Evolutionary conservation across 768 basidiomycete species (phyloP).

Genomic region (Tricholoma saponaceum): DNA sequence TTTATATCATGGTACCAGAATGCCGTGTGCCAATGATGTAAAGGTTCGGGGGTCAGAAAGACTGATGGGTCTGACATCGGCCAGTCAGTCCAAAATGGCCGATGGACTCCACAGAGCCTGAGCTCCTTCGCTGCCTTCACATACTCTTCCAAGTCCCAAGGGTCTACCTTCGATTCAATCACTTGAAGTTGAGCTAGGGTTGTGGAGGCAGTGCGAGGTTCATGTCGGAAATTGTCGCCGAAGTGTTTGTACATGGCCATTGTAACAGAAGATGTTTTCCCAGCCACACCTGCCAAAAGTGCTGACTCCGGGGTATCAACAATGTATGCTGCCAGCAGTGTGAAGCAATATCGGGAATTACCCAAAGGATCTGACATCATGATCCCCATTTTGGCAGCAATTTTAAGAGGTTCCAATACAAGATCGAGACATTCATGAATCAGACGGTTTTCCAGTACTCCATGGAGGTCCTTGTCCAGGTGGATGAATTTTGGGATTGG

Average conservation of each 20-base stretch:
- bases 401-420: slow-evolving; percentile 24
- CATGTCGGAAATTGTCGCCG: slow-evolving; percentile 24
- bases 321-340: slow-evolving; percentile 22
- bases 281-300: slow-evolving; percentile 22
- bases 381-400: slow-evolving; percentile 19
- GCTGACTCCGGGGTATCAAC: slow-evolving; percentile 29
- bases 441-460: slow-evolving; percentile 21
- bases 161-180: slow-evolving; percentile 10
- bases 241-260: slow-evolving; percentile 24
- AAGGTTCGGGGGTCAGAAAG: too few relatives aligned
- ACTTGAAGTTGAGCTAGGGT: slow-evolving; percentile 16
- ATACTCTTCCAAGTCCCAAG: slow-evolving; percentile 22
- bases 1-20: too few relatives aligned
- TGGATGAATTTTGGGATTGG: slow-evolving; percentile 15
- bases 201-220: slow-evolving; percentile 8
- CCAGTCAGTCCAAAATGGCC: slow-evolving; percentile 24
- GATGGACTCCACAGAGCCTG: slow-evolving; percentile 27
- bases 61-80: too few relatives aligned
- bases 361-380: slow-evolving; percentile 28
- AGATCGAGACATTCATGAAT: slow-evolving; percentile 26
- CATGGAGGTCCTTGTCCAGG: slow-evolving; percentile 5
- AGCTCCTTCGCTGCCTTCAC: slow-evolving; percentile 14
- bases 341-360: slow-evolving; percentile 17
- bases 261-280: slow-evolving; percentile 27
- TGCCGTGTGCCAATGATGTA: too few relatives aligned